Conservation (phyloP, 768 basidiomycete genomes). For the Lentinula lateritia region DNA sequence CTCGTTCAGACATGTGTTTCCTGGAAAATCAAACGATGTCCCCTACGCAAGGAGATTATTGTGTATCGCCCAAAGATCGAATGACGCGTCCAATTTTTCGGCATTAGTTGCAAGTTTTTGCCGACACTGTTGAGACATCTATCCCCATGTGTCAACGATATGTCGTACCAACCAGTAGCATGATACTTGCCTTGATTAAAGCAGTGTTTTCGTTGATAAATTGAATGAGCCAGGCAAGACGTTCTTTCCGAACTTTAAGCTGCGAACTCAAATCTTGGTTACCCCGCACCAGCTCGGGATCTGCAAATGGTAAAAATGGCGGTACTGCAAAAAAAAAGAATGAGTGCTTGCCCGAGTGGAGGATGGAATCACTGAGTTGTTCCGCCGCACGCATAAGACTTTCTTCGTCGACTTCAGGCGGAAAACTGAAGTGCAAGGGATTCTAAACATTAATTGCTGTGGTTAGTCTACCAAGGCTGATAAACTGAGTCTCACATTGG, state of each 20-base stretch:
- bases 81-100: conserved; percentile 79
- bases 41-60: conserved; percentile 62
- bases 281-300: conserved; percentile 60
- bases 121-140: conserved; percentile 81
- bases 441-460: conserved; percentile 36
- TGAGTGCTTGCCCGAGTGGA: conserved; percentile 61
- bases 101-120: conserved; percentile 76
- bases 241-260: conserved; percentile 65
- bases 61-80: conserved; percentile 76
- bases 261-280: conserved; percentile 82
- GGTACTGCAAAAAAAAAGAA: background rate
- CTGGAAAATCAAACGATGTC: background rate
- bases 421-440: conserved; percentile 75
- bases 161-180: background rate
- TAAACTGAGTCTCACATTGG: conserved; percentile 37
- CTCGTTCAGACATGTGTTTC: background rate
- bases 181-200: conserved; percentile 56
- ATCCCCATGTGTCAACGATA: background rate
- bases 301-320: conserved; percentile 21
- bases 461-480: background rate
- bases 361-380: conserved; percentile 62
- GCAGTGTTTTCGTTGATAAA: conserved; percentile 88
- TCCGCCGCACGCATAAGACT: conserved; percentile 77
- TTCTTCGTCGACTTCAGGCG: conserved; percentile 73
- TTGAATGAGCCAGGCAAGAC: conserved; percentile 78